Conservation (phyloP, 1,284 basidiomycete species). For the Marasmius sp. region DNA sequence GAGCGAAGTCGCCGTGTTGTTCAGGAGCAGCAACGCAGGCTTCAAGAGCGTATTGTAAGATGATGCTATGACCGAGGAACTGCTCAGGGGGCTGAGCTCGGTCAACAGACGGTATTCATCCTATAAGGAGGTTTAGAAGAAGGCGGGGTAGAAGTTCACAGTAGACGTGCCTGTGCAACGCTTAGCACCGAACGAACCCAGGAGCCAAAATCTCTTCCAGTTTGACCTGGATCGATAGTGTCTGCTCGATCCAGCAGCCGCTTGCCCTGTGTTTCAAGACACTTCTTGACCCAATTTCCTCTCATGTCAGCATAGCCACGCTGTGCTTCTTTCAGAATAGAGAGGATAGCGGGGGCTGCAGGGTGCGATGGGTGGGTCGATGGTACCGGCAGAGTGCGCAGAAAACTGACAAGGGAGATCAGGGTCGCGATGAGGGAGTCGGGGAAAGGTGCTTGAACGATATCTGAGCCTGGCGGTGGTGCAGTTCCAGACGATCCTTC, state of each 20-base stretch:
- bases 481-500: constrained; percentile 74
- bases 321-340: constrained; percentile 71
- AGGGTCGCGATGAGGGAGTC: constrained; percentile 52
- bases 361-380: constrained; percentile 79
- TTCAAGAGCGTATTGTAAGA: constrained; percentile 61
- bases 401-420: constrained; percentile 61
- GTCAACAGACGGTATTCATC: constrained; percentile 62
- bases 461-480: constrained; percentile 56
- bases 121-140: constrained; percentile 28
- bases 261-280: constrained; percentile 67
- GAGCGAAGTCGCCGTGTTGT: constrained; percentile 59
- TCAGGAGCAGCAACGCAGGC: constrained; percentile 65
- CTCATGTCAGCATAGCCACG: constrained; percentile 83
- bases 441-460: constrained; percentile 55
- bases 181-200: constrained; percentile 64
- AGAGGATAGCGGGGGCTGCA: constrained; percentile 60
- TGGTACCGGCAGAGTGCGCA: constrained; percentile 70
- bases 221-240: constrained; percentile 57
- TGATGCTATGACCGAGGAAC: constrained; percentile 44
- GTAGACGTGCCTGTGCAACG: constrained; percentile 56
- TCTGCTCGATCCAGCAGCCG: constrained; percentile 67
- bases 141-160: background rate
- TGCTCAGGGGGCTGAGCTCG: constrained; percentile 60
- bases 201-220: constrained; percentile 65
- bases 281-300: constrained; percentile 70